A percentile compares a stretch with the other conserved stretches of the same genome.
Conservation (phyloP, 441 rosid genomes). For the Brassica hybrid region DNA sequence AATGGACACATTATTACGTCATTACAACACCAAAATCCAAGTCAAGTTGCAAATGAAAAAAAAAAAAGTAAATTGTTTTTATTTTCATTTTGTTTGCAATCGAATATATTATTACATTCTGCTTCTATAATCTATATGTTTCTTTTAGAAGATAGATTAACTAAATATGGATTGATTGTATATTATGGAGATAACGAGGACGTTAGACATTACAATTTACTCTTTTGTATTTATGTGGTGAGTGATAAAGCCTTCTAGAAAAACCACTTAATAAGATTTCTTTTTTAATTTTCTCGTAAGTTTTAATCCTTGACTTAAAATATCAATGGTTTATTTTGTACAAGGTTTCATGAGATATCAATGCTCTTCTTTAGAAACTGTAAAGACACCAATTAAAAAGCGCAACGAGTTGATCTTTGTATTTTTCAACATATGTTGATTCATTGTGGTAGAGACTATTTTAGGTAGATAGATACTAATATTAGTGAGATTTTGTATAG, state of each 20-base stretch:
- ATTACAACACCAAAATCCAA: conserved; percentile 16
- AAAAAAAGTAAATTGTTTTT: neutral
- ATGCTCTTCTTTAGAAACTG: conserved; percentile 21
- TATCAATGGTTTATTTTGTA: neutral
- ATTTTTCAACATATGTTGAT: neutral
- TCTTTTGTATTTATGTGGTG: conserved; percentile 23
- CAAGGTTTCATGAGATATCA: neutral
- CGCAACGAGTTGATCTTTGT: conserved; percentile 5
- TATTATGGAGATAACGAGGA: conserved; percentile 31
- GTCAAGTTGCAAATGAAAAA: neutral
- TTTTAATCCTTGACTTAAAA: conserved; percentile 10
- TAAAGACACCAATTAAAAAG: neutral
- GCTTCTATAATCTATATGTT: conserved; percentile 5
- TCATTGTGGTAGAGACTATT: neutral
- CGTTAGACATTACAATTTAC: conserved; percentile 18
- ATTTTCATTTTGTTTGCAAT: conserved; percentile 8
- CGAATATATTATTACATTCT: conserved; percentile 17
- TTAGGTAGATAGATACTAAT: neutral
- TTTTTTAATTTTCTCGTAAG: conserved; percentile 27
- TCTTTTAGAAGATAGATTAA: conserved; percentile 16
- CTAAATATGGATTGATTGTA: conserved; percentile 23
- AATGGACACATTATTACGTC: conserved; percentile 19
- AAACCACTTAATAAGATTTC: neutral
- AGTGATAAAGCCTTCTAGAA: conserved; percentile 6
- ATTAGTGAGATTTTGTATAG: neutral